Conservation (phyloP, 2,329 filamentous ascomycete species). For the Lojkania enalia region DNA sequence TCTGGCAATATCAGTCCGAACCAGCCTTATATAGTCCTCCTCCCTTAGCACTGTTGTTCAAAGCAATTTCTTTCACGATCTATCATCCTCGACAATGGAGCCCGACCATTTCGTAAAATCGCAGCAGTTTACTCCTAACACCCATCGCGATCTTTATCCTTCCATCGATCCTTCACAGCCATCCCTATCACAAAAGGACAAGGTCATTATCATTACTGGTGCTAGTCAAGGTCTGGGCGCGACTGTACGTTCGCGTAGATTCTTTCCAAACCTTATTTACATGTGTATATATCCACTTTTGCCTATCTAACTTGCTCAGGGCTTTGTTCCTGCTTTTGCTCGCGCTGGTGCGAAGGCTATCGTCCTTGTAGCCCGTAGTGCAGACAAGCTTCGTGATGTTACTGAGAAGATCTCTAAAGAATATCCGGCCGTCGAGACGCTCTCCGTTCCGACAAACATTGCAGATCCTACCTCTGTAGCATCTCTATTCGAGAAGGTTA, state of each 20-base stretch:
- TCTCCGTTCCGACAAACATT: slow-evolving; percentile 32
- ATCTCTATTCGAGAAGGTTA: background rate
- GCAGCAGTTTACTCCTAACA: slow-evolving; percentile 2
- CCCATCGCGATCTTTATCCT: slow-evolving; percentile 45
- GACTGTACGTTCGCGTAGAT: background rate
- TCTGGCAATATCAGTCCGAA: no score
- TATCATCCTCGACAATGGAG: background rate
- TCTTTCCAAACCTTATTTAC: no score
- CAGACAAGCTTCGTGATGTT: slow-evolving; percentile 19
- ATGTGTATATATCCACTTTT: no score
- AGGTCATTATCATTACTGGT: slow-evolving; percentile 6
- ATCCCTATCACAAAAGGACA: slow-evolving; percentile 2
- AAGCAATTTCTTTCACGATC: background rate
- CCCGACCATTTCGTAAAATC: slow-evolving; percentile 2
- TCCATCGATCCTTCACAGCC: slow-evolving; percentile 41
- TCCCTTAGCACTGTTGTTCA: background rate
- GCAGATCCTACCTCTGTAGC: background rate
- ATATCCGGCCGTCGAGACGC: slow-evolving; percentile 19
- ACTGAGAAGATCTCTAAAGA: slow-evolving; percentile 26
- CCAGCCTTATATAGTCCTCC: background rate
- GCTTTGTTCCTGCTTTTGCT: background rate
- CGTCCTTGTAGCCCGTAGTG: slow-evolving; percentile 33
- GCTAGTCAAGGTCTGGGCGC: slow-evolving; percentile 6
- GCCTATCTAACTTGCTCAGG: background rate
- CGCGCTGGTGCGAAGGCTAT: slow-evolving; percentile 32